Evolutionary conservation across 352 stramenopile genomes (phyloP), one percentile per base, ranked within the genome.

Genomic region (Pythium graminicola): DNA sequence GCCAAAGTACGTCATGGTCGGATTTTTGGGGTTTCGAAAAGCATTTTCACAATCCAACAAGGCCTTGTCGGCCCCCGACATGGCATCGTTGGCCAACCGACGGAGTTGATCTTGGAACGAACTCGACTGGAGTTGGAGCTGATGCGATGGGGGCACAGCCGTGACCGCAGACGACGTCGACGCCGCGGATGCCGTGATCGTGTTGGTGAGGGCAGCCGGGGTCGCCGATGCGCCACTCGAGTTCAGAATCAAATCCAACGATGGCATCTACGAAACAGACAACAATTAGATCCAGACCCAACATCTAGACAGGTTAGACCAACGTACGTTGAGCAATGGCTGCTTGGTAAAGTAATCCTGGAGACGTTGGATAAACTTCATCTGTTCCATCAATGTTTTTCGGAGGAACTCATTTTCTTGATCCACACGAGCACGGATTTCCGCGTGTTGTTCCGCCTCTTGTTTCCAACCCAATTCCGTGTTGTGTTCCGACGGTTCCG

Each of bases 281-380:
- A n/a, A n/a, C n/a, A n/a, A n/a, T n/a, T n/a, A n/a, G n/a, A n/a
- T n/a, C n/a, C n/a, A n/a, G n/a, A n/a, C n/a, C n/a, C n/a, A n/a
- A n/a, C n/a, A n/a, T n/a, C n/a, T n/a, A n/a, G n/a, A n/a, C n/a
- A n/a, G n/a, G n/a, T n/a, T n/a, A n/a, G n/a, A n/a, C n/a, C n/a
- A 1, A 67, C 69, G 24, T 67, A 78, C 69, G 62, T 94, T 94
- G 46, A 94, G 74, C 39, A 94, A 68, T 38, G 83, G 83, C 68
- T 94, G 83, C 71, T 94, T 94, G 33, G 81, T 91, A 57, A 94
- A 94, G 62, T 94, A 94, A 63, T 94, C 83, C 65, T 94, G 83
- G 26, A 94, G 70, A 20, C 81, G 72, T 68, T 94, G 83, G 47
- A 94, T 94, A 47, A 94, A 94, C 69, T 94, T 94, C 83, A 94